Percentiles rank a stretch among this genome's conserved stretches.
Conservation (phyloP, 352 stramenopile species). For the Globisporangium orthogonon region DNA sequence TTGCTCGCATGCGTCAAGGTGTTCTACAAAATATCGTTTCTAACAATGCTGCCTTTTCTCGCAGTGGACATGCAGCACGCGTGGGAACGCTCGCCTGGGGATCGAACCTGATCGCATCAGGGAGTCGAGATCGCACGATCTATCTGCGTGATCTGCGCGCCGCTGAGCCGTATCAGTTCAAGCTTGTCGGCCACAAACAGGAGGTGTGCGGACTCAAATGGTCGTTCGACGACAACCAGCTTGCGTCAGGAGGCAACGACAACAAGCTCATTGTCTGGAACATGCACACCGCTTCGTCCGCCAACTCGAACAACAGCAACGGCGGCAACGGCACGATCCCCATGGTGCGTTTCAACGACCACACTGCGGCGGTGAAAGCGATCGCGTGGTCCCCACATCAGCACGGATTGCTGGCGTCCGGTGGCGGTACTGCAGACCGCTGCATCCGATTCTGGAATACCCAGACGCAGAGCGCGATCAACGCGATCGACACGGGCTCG, state of each 20-base stretch:
- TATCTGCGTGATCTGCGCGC: conserved; percentile 89
- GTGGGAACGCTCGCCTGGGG: conserved; percentile 93
- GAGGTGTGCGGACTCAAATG: conserved; percentile 96
- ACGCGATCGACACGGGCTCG: conserved; percentile 93
- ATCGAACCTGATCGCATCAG: conserved; percentile 88
- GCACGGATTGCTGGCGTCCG: conserved; percentile 92
- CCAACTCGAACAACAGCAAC: neutral
- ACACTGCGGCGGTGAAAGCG: conserved; percentile 96
- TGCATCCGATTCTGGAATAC: conserved; percentile 99
- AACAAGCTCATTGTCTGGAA: conserved; percentile 98
- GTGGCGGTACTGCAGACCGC: conserved; percentile 93
- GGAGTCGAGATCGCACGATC: conserved; percentile 93
- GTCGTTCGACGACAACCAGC: conserved; percentile 90
- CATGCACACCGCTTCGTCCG: conserved; percentile 37
- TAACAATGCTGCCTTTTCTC: too few relatives aligned
- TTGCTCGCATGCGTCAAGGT: neutral
- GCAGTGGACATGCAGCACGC: conserved; percentile 85
- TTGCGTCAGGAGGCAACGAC: conserved; percentile 95
- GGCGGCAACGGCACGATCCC: conserved; percentile 37
- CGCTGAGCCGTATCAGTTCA: conserved; percentile 42
- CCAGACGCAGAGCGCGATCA: conserved; percentile 82
- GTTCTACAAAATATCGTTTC: too few relatives aligned
- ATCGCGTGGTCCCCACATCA: conserved; percentile 97
- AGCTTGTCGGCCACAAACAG: conserved; percentile 68
- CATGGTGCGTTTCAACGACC: conserved; percentile 90